Evolutionary conservation across 768 basidiomycete genomes (phyloP), one percentile per base, ranked within the genome.

Genomic region (Leucocoprinus sp.): DNA sequence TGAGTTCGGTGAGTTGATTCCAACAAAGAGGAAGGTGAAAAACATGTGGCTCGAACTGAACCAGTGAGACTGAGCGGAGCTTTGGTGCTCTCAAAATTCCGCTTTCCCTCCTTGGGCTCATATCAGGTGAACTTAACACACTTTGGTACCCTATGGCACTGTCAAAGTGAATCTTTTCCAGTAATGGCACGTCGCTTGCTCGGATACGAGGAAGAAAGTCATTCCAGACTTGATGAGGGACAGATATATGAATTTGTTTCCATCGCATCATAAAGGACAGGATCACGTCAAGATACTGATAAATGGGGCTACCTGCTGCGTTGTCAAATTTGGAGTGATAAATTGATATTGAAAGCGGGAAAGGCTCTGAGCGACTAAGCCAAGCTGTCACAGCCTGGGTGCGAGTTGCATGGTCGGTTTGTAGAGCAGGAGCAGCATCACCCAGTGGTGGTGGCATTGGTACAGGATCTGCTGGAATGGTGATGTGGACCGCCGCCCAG

Each of bases 401-500:
- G 18, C 43, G 22, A 6, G 21, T 22, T 5, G 37, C 9, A 17
- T 39, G 26, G 7, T 39, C 28, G 27, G 49, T 12, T n/a, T 31
- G 39, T 2, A 28, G 41, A 8, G 37, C 39, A 18, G 35, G 45
- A 19, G n/a, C 40, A 17, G 23, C 29, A 42, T 21, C 28, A 1
- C 31, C n/a, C 4, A 14, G 23, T 26, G 37, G 34, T 34, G 35
- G 45, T 36, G 43, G 37, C 14, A 45, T 28, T 12, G 5, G 27
- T 21, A 37, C 36, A 2, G 50, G 50, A 17, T 51, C 36, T 21
- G 42, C 23, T 11, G 56, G 56, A 28, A 55, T 43, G 18, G 53
- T 45, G 34, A 56, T 54, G 31, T 56, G 52, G 15, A 56, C 42
- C 12, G 53, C 26, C 5, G 52, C 29, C 56, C 56, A 58, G 18